phyloP scores from a whole-genome alignment of 257 asterid genomes.

The Ophiorrhiza pumila region DNA sequence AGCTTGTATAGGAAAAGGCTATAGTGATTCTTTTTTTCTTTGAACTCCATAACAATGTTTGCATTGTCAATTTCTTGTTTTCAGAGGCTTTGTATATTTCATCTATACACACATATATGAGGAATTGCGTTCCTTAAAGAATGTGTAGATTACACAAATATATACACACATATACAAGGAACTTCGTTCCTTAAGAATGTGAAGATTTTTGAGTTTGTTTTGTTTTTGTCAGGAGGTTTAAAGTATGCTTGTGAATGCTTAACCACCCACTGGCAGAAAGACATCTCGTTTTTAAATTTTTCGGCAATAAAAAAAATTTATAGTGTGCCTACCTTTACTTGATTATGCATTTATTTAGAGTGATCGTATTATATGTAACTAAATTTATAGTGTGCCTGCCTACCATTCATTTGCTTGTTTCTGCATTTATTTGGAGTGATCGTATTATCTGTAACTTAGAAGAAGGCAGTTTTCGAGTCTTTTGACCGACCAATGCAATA shows the following conservation, averaged over 20 bases:
- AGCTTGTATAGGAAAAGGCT: conserved; percentile 5
- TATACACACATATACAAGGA: not conserved
- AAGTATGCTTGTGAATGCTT: not conserved
- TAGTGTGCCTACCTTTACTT: too few relatives aligned
- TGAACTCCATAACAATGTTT: conserved; percentile 9
- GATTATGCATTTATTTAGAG: too few relatives aligned
- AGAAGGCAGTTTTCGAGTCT: not conserved
- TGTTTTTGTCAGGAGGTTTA: not conserved
- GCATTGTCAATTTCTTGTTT: conserved; percentile 10
- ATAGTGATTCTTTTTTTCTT: not conserved
- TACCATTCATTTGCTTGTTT: not conserved
- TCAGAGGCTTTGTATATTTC: conserved; percentile 16
- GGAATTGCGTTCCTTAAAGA: not conserved
- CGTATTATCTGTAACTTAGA: not conserved
- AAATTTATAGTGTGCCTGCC: too few relatives aligned
- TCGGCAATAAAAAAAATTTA: too few relatives aligned
- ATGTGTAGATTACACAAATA: not conserved
- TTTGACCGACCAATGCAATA: not conserved
- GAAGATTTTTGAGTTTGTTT: not conserved
- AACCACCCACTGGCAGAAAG: not conserved
- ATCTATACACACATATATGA: not conserved
- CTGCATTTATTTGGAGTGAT: not conserved
- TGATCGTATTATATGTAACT: too few relatives aligned
- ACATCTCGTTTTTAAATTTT: too few relatives aligned
- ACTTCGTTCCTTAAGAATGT: conserved; percentile 5